A percentile compares a stretch with the other conserved stretches of the same genome.
phyloP scores from a whole-genome alignment of 768 basidiomycete genomes.

The Russula compacta region DNA sequence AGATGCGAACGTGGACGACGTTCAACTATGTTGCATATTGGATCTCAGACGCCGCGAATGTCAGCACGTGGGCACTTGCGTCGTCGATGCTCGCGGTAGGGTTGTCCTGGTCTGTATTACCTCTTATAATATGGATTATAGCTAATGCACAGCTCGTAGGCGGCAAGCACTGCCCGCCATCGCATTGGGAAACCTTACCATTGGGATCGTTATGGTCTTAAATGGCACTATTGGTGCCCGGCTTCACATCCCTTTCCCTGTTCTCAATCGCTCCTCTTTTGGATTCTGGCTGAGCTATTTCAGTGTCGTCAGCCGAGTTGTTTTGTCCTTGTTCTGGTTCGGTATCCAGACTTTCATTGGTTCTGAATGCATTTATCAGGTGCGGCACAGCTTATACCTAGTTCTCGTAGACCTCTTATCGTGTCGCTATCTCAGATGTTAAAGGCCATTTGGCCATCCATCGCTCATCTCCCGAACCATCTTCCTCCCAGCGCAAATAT shows the following conservation, averaged over 20 bases:
- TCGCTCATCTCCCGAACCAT: conserved; percentile 53
- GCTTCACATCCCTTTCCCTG: conserved; percentile 65
- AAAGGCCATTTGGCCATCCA: conserved; percentile 76
- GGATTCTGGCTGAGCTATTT: conserved; percentile 91
- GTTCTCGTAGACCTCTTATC: not conserved
- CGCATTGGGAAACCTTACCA: conserved; percentile 62
- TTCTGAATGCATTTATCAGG: conserved; percentile 68
- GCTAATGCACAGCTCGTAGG: conserved; percentile 29
- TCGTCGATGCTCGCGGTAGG: conserved; percentile 70
- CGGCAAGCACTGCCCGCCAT: conserved; percentile 61
- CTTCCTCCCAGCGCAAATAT: conserved; percentile 50
- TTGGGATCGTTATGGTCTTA: conserved; percentile 62
- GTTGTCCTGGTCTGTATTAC: conserved; percentile 47
- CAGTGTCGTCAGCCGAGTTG: conserved; percentile 64
- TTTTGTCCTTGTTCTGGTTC: conserved; percentile 80
- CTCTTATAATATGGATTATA: not conserved
- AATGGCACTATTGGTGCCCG: conserved; percentile 75
- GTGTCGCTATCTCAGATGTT: conserved; percentile 39
- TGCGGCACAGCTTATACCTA: not conserved
- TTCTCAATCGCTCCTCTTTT: conserved; percentile 79
- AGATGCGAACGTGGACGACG: conserved; percentile 56
- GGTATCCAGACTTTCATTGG: conserved; percentile 52
- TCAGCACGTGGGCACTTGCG: conserved; percentile 45
- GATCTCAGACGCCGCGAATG: conserved; percentile 30
- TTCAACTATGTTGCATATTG: conserved; percentile 60